Evolutionary conservation across 2,329 filamentous ascomycete genomes (phyloP), one percentile per base, ranked within the genome.

Genomic region (Pseudogymnoascus sp.): DNA sequence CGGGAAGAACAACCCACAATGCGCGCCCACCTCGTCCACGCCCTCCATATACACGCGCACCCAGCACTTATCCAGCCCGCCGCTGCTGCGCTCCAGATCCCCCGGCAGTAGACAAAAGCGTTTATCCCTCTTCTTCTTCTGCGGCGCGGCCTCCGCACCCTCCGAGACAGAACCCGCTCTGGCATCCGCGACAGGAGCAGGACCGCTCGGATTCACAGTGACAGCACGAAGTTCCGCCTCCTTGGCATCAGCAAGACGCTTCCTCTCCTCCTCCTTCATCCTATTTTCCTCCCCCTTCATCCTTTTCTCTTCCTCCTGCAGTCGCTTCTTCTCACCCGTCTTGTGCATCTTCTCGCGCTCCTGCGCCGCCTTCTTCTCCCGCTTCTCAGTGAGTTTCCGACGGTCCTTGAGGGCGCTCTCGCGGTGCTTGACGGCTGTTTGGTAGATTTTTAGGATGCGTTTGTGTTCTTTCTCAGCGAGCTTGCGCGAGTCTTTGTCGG

Each of bases 21-120:
- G 92, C 8, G 92, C 92, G 5, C 84, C 86, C 0, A 96, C 89
- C 74, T 96, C 90, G 71, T 96, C 92, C 65, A 94, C 85, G 61
- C 85, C 86, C 64, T 88, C 82, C 89, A 97, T 94, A 69, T 86
- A 87, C 2, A 96, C 83, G 50, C 87, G 80, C 0, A 92, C 78
- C 92, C 92, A 96, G 14, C 86, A 84, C 4, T 82, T 77, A 72
- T 96, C 91, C 47, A 80, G 77, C 65, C 79, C 77, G 5, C 84
- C 85, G 61, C 79, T 73, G 5, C 37, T n/a, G 50, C 74, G 76
- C 63, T 78, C 79, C 18, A 78, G 75, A 61, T 82, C 78, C 60
- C 78, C 79, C 0, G 89, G 91, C 2, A 93, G 75, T 68, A 86
- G 85, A 75, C 91, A 94, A 74, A 97, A 96, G 70, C 90, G 93